Conservation (phyloP, 768 basidiomycete species). For the Pleurotus pulmonarius region DNA sequence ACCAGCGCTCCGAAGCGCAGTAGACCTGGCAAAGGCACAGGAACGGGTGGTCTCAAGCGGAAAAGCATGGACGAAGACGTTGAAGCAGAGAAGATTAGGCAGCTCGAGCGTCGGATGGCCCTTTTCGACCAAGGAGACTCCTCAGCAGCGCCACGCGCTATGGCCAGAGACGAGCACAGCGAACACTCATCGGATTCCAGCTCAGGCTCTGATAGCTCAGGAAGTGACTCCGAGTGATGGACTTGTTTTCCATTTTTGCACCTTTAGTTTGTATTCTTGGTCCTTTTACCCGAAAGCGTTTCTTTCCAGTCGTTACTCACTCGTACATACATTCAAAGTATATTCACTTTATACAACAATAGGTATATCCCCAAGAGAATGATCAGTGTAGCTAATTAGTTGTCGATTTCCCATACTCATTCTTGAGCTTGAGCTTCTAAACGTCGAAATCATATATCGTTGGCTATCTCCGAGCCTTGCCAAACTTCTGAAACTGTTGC, state of each 20-base stretch:
- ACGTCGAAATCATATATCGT: neutral
- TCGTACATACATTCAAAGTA: conserved; percentile 10
- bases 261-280: conserved; percentile 2
- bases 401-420: conserved; percentile 27
- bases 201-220: conserved; percentile 75
- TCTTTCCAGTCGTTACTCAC: conserved; percentile 10
- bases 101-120: conserved; percentile 83
- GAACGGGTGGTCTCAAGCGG: conserved; percentile 86
- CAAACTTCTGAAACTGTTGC: conserved; percentile 54
- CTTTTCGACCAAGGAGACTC: conserved; percentile 68
- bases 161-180: conserved; percentile 48
- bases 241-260: conserved; percentile 17
- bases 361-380: conserved; percentile 29
- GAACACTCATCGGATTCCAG: conserved; percentile 80
- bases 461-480: conserved; percentile 19
- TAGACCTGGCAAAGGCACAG: conserved; percentile 71
- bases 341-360: conserved; percentile 37
- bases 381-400: conserved; percentile 52
- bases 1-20: conserved; percentile 64
- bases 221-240: conserved; percentile 75
- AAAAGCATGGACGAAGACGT: conserved; percentile 97
- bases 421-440: too few species aligned
- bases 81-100: conserved; percentile 92
- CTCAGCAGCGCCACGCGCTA: conserved; percentile 28
- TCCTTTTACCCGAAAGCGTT: conserved; percentile 12